Evolutionary conservation across 192 early-diverging fungal species (phyloP).

Genomic region (Fimicolochytrium jonesii): DNA sequence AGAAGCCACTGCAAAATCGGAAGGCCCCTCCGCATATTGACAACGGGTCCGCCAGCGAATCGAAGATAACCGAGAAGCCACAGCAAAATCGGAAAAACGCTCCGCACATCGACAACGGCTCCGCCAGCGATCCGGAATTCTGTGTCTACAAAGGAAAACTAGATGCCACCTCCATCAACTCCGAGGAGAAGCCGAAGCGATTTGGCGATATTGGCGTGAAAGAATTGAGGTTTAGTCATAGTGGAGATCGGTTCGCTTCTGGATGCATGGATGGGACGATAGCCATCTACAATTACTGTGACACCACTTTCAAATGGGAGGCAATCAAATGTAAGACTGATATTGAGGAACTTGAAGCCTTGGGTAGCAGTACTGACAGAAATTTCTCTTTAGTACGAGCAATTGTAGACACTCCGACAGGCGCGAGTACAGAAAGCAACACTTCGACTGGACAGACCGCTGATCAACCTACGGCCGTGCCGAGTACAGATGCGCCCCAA

Average conservation of each 20-base stretch:
- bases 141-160: neutral
- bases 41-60: slow-evolving; percentile 42
- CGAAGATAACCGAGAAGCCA: neutral
- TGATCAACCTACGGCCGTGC: too few species aligned
- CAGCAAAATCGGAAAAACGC: too few species aligned
- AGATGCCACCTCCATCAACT: slow-evolving; percentile 57
- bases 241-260: slow-evolving; percentile 63
- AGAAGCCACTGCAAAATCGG: too few species aligned
- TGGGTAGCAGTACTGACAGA: too few species aligned
- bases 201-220: slow-evolving; percentile 49
- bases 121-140: too few species aligned
- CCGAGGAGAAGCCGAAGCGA: slow-evolving; percentile 59
- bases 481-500: too few species aligned
- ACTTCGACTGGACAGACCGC: too few species aligned
- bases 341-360: too few species aligned
- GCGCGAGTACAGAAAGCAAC: too few species aligned
- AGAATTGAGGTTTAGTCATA: slow-evolving; percentile 68
- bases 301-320: slow-evolving; percentile 51
- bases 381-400: too few species aligned
- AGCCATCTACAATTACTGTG: slow-evolving; percentile 64
- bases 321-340: slow-evolving; percentile 41
- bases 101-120: neutral
- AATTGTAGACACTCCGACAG: too few species aligned
- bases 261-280: slow-evolving; percentile 78
- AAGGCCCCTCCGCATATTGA: neutral